Conservation (phyloP, 2,329 filamentous ascomycete species). For the Fusarium udum region DNA sequence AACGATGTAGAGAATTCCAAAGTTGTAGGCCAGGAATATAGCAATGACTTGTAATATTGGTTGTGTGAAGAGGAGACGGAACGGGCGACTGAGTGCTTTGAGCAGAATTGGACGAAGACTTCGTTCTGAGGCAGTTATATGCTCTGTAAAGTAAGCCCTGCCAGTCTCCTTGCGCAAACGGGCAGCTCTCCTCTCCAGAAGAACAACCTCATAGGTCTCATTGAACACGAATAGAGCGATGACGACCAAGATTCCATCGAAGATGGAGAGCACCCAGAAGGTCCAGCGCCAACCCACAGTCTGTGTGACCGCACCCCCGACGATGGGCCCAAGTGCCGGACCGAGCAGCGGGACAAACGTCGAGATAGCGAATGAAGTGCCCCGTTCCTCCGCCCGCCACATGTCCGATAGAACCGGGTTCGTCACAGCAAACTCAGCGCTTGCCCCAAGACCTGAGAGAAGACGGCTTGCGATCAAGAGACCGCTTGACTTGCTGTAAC, state of each 20-base stretch:
- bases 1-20: neutral
- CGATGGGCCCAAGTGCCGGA: neutral
- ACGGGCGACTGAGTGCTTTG: neutral
- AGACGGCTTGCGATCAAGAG: neutral
- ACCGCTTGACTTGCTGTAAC: neutral
- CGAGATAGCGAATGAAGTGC: neutral
- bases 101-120: neutral
- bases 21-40: neutral
- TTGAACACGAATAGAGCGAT: neutral
- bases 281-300: neutral
- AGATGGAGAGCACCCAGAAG: neutral
- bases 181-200: fast-evolving
- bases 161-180: neutral
- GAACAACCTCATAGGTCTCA: neutral
- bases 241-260: neutral
- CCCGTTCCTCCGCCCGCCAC: neutral
- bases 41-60: neutral
- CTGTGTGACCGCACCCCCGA: neutral
- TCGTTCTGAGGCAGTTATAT: neutral
- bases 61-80: neutral
- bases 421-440: neutral
- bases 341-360: neutral
- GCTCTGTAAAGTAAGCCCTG: neutral
- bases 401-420: neutral
- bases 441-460: neutral